Evolutionary conservation across 352 stramenopile genomes (phyloP).

Genomic region (Peronospora farinosa): DNA sequence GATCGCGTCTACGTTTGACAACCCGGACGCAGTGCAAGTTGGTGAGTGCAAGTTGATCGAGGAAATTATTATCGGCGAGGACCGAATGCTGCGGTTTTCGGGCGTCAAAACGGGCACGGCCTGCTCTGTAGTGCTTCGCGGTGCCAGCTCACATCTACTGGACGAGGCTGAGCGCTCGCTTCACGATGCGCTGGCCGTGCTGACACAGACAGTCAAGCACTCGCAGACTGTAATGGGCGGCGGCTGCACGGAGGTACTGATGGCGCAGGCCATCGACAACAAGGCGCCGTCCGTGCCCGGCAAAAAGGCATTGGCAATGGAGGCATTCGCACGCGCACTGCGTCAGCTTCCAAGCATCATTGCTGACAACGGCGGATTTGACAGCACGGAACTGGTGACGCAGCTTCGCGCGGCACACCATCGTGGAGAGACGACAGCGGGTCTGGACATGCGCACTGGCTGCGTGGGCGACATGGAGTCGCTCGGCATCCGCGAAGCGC

Average conservation of each 20-base stretch:
- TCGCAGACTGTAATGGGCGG: conserved; percentile 95
- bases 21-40: conserved; percentile 93
- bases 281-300: conserved; percentile 90
- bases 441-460: conserved; percentile 96
- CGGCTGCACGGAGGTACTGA: conserved; percentile 95
- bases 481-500: conserved; percentile 95
- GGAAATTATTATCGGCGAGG: conserved; percentile 99
- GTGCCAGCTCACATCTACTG: conserved; percentile 92
- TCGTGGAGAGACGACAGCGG: conserved; percentile 87
- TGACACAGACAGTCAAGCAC: conserved; percentile 96
- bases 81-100: conserved; percentile 94
- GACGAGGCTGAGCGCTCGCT: conserved; percentile 99
- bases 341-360: conserved; percentile 97
- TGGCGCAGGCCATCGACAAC: conserved; percentile 90
- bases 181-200: conserved; percentile 97
- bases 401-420: conserved; percentile 93
- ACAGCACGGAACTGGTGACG: conserved; percentile 96
- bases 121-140: conserved; percentile 93
- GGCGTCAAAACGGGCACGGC: conserved; percentile 94
- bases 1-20: conserved; percentile 97
- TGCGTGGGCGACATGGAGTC: conserved; percentile 94
- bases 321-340: conserved; percentile 94
- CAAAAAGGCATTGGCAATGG: conserved; percentile 98
- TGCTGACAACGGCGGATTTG: conserved; percentile 98
- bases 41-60: conserved; percentile 97